Evolutionary conservation across 1,284 basidiomycete genomes (phyloP), one percentile per base, ranked within the genome.

Genomic region (Naganishia cerealis): DNA sequence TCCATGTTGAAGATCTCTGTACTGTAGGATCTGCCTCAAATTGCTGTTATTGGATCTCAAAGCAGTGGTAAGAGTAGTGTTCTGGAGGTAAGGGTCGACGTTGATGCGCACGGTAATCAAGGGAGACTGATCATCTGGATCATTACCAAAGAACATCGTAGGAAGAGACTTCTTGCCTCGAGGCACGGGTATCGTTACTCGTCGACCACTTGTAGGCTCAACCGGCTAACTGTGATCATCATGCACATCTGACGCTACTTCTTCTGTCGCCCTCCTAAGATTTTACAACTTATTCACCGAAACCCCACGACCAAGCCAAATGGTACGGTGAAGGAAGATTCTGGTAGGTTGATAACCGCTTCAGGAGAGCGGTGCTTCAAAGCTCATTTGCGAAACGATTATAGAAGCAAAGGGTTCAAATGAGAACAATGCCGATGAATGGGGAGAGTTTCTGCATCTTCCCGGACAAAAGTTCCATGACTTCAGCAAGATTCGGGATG

Each of bases 391-490:
- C 12, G 10, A 21, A 29, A 7, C 18, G 13, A 26, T 24, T 5
- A 61, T 74, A 71, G 72, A 74, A 50, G 76, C 77, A 69, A 71
- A 73, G 15, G 71, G 74, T 65, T 55, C 78, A 57, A 81, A 88
- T 72, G 84, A 85, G 58, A 90, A 88, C 78, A 96, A 94, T 79
- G 84, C 87, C 69, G 88, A 96, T 75, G 95, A 98, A 82, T 99
- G 95, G 95, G 95, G 94, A 77, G 95, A 99, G 82, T 99, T 99
- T 84, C 83, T 98, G 54, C 93, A 96, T 79, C 85, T 96, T 56
- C 94, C 95, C 0, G 90, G 91, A 67, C 91, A 98, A 82, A 98
- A 98, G 82, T 96, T 98, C 83, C 90, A 89, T 80, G 95, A 99
- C 83, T 99, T 99, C 82, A 85, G 87, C 83, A 95, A 96, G 85